Evolutionary conservation across 73 alveolate genomes (phyloP), one percentile per base, ranked within the genome.

Genomic region (Paramecium biaurelia): DNA sequence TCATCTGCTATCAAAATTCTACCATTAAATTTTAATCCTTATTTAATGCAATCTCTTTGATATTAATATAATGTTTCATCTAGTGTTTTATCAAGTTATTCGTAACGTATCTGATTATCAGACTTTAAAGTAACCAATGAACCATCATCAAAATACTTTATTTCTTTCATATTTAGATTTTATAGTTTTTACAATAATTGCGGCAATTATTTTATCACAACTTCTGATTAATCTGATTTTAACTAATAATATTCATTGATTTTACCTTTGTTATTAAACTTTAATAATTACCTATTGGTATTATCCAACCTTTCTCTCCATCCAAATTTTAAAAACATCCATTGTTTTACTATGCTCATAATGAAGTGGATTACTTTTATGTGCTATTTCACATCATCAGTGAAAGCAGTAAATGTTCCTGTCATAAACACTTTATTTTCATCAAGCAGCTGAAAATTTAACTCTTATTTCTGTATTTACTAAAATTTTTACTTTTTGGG

Each of bases 1-100:
- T 98, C 99, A 94, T 98, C 99, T 0, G 99, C 99, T 7, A 98
- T 85, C 38, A 98, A 93, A 59, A 93, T 87, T 82, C 99, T 96
- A 21, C 99, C 98, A 21, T 41, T 79, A 14, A 79, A 79, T 79
- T 41, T 30, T 21, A 43, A 38, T 2, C 76, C 90, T 34, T 79
- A 30, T 24, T 38, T 24, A 18, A 79, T 6, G 23, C 63, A 32
- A 24, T 79, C 90, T 41, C 76, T 32, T 41, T 79, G 23, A 42
- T 43, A 79, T 34, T 30, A 11, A 37, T 72, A 72, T 26, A 72
- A 72, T 98, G 98, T 98, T 34, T 74, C 67, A 35, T 74, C 9
- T 18, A 74, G 11, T 0, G 37, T 74, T 74, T 74, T 23, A 74
- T 74, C 67, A 14, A 74, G 11, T 41, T 28, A 14, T n/a, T 37